These are phyloP conservation scores for Micractinium sp. DNA, from an alignment of 139 green algal genomes.

Conservation along the genomic window DNA sequence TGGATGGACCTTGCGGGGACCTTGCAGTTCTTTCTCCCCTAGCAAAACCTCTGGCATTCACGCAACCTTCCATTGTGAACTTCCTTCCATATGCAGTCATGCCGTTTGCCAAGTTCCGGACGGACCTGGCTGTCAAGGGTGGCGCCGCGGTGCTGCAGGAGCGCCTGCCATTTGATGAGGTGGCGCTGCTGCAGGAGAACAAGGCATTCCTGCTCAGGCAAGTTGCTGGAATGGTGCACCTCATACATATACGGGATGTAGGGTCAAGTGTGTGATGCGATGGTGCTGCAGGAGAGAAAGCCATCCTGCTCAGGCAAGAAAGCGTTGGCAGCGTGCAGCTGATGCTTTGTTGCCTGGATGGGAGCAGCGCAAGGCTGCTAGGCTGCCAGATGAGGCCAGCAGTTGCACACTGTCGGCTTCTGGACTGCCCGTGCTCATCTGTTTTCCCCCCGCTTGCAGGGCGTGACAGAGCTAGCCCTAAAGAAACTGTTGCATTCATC, in stretches of 20 bases:
- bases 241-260: no score
- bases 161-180: constrained; percentile 85
- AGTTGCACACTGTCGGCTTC: not conserved
- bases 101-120: constrained; percentile 94
- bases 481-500: no score
- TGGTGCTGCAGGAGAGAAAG: constrained; percentile 76
- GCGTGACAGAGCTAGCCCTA: no score
- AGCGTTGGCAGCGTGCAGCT: not conserved
- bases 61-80: not conserved
- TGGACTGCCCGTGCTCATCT: not conserved
- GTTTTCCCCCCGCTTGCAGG: not conserved
- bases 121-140: constrained; percentile 71
- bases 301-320: constrained; percentile 57
- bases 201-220: constrained; percentile 66
- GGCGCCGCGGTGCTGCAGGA: constrained; percentile 70
- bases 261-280: no score
- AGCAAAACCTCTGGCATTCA: not conserved
- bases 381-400: not conserved
- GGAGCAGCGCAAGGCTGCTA: not conserved
- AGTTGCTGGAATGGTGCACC: no score
- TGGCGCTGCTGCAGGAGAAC: constrained; percentile 76
- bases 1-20: not conserved
- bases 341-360: not conserved
- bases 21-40: not conserved
- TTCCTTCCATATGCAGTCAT: constrained; percentile 58